These are phyloP conservation scores for Calvatia gigantea DNA, from an alignment of 768 basidiomycete genomes.

Conservation along the genomic window DNA sequence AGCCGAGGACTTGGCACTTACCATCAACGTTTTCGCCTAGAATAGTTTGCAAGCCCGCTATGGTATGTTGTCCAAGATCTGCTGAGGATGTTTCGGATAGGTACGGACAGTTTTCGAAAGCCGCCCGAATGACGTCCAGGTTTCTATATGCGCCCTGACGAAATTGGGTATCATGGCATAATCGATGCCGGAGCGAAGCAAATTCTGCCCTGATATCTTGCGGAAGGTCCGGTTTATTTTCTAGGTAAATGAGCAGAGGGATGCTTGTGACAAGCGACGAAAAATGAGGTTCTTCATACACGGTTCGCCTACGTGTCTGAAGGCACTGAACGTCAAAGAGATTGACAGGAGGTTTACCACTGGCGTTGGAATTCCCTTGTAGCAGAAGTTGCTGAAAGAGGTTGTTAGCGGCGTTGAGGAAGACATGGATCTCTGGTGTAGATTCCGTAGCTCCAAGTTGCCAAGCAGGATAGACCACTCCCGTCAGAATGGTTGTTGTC, in stretches of 20 bases:
- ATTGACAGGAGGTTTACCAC: conserved; percentile 38
- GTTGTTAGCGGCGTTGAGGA: conserved; percentile 59
- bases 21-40: conserved; percentile 63
- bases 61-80: conserved; percentile 55
- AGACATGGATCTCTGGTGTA: conserved; percentile 37
- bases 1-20: conserved; percentile 24
- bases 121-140: conserved; percentile 62
- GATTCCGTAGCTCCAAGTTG: conserved; percentile 43
- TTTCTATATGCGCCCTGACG: conserved; percentile 75
- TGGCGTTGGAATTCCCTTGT: conserved; percentile 40
- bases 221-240: conserved; percentile 54
- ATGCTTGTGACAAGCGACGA: conserved; percentile 56
- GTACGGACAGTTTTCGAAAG: conserved; percentile 63
- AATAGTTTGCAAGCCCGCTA: conserved; percentile 64
- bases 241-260: conserved; percentile 68
- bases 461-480: conserved; percentile 82
- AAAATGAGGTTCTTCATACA: conserved; percentile 68
- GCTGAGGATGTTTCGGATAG: conserved; percentile 43
- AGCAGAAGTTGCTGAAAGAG: conserved; percentile 62
- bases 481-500: conserved; percentile 68
- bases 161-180: conserved; percentile 67
- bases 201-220: conserved; percentile 46
- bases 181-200: conserved; percentile 47
- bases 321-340: conserved; percentile 68
- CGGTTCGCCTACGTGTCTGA: conserved; percentile 62